phyloP scores from a whole-genome alignment of 768 basidiomycete genomes.

The Tylopilus balloui region DNA sequence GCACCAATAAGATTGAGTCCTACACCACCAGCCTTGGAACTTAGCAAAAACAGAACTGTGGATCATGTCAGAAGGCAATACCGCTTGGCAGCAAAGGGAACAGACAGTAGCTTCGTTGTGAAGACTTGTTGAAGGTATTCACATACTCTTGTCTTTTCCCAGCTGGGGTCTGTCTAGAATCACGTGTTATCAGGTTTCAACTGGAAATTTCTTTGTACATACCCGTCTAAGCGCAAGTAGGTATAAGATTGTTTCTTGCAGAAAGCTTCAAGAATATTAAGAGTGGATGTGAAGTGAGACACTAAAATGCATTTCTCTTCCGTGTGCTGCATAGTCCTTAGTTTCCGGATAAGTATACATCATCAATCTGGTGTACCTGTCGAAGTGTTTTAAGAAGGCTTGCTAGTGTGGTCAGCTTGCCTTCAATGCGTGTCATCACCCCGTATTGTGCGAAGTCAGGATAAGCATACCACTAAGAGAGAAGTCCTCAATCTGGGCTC shows the following conservation, averaged over 20 bases:
- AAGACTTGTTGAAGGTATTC: conserved; percentile 79
- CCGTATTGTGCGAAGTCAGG: background rate
- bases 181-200: conserved; percentile 1
- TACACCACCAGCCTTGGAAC: conserved; percentile 93
- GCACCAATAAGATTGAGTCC: conserved; percentile 93
- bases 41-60: conserved; percentile 84
- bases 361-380: conserved; percentile 38
- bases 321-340: conserved; percentile 46
- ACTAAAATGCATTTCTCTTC: conserved; percentile 95
- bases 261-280: conserved; percentile 85
- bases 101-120: conserved; percentile 68
- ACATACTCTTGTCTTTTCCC: conserved; percentile 83
- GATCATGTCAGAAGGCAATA: conserved; percentile 1
- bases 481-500: conserved; percentile 63
- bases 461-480: conserved; percentile 64
- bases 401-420: conserved; percentile 68
- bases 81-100: background rate
- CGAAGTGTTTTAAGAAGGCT: conserved; percentile 58
- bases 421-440: conserved; percentile 36
- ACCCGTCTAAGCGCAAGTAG: conserved; percentile 88
- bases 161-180: conserved; percentile 64
- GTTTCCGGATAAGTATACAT: background rate
- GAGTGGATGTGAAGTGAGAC: conserved; percentile 94
- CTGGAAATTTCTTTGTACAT: background rate
- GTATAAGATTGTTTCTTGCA: conserved; percentile 75